Evolutionary conservation across 2,329 filamentous ascomycete genomes (phyloP), one percentile per base, ranked within the genome.

Genomic region (Fusarium sp.): DNA sequence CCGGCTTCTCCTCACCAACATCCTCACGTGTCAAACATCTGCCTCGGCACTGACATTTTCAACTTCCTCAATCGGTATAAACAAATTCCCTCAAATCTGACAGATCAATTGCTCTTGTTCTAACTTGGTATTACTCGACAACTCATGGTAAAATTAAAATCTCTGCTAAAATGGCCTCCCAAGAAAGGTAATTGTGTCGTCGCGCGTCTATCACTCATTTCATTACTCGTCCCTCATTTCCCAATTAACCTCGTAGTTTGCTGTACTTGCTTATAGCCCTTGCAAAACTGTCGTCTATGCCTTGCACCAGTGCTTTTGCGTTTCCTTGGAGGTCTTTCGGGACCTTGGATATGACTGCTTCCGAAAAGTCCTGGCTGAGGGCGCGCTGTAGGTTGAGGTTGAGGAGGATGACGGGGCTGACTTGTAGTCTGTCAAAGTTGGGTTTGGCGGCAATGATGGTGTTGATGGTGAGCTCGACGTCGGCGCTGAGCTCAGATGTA

Each of bases 401-500:
- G 22, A 84, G 48, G 44, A 85, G 77, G 41, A 88, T 85, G 41
- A 85, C 74, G 0, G 85, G 84, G 52, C 79, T 81, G 41, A 87
- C 71, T 4, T 85, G 59, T 11, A 86, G 75, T 44, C 78, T 78
- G 71, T 86, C 83, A 65, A 88, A 88, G 69, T 85, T 84, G 26
- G 77, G 80, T 78, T 86, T 86, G 35, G 81, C 76, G 17, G 65
- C 74, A 66, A 85, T 79, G 28, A 87, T 76, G n/a, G 79, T 79
- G 13, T 77, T 72, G 36, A 87, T 79, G 8, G 83, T 83, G 38
- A 73, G 60, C 71, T 84, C 81, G 68, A 86, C 83, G n/a, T 78
- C 77, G 17, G 51, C 61, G 49, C 81, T 79, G 33, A 87, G 81
- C 13, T 78, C 70, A 7, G 73, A 63, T 10, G 84, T 83, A 7